phyloP scores from a whole-genome alignment of 2,329 filamentous ascomycete genomes.

The Epichloe amarillans region DNA sequence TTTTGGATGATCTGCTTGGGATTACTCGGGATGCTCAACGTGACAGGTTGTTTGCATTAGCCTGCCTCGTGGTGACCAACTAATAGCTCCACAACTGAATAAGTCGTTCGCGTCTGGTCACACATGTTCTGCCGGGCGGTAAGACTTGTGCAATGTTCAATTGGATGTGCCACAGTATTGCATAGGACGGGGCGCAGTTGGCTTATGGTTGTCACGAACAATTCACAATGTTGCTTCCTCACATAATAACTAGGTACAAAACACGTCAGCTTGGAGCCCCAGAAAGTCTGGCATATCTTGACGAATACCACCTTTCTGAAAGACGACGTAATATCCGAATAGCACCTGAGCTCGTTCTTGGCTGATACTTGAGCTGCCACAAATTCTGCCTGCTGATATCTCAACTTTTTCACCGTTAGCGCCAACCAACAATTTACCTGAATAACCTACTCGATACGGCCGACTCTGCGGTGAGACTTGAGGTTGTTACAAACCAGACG shows the following conservation, averaged over 20 bases:
- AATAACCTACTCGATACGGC: background rate
- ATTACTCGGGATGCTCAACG: background rate
- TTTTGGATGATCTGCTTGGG: background rate
- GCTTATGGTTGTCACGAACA: background rate
- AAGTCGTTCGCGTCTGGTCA: too few species aligned
- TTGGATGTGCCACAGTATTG: slow-evolving; percentile 1
- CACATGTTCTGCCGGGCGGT: slow-evolving; percentile 24
- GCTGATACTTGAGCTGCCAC: background rate
- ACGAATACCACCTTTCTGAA: background rate
- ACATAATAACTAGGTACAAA: background rate
- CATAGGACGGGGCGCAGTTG: slow-evolving; percentile 3
- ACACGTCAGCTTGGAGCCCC: background rate
- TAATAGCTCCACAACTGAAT: slow-evolving; percentile 6
- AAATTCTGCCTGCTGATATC: background rate
- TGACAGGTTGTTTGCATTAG: background rate
- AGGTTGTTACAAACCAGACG: background rate
- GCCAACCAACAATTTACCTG: background rate
- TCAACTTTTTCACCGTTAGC: background rate
- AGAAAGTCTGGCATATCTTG: background rate
- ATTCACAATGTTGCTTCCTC: background rate
- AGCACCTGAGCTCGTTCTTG: background rate
- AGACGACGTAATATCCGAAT: background rate
- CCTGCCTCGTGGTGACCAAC: background rate
- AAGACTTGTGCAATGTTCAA: slow-evolving; percentile 4
- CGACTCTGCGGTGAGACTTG: background rate